Evolutionary conservation across 2,329 filamentous ascomycete genomes (phyloP), one percentile per base, ranked within the genome.

Genomic region (Hawksworthiomyces lignivorus): DNA sequence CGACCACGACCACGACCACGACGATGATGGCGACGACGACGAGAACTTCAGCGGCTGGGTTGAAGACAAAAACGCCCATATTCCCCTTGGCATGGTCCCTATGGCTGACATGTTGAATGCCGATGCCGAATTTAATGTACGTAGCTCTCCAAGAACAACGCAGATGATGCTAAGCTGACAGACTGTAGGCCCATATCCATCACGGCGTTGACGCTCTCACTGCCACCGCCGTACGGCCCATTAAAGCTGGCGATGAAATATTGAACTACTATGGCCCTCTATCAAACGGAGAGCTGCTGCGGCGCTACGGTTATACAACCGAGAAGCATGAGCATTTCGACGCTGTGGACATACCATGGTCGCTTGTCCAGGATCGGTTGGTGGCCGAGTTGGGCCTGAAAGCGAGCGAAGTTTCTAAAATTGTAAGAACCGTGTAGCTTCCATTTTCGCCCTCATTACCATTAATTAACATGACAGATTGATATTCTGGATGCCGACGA

Each of bases 81-180:
- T 68, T 1, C 63, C 73, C 57, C 86, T 94, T 62, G 88, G 84
- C 39, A 92, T 95, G 86, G 84, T 95, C 0, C 87, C 88, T 2
- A 75, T 96, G 68, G 88, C 88, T 1, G 89, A 95, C 57, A 81
- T 94, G 55, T 70, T 96, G 24, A 95, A 94, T 54, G 87, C 88
- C 0, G 86, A 95, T 58, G 87, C 84, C 5, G 80, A 87, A 50
- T 92, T 92, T 60, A 94, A 95, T 52, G 84, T 83, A 65, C 69
- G 77, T 43, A n/a, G n/a, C n/a, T n/a, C n/a, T n/a, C n/a, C n/a
- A n/a, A n/a, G n/a, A n/a, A n/a, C n/a, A n/a, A n/a, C n/a, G n/a
- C n/a, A n/a, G n/a, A n/a, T n/a, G n/a, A n/a, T n/a, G n/a, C n/a
- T n/a, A n/a, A n/a, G n/a, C n/a, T n/a, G n/a, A n/a, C n/a, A n/a